Conservation (phyloP, 768 basidiomycete genomes). For the Boletus pseudo-olivaceus region DNA sequence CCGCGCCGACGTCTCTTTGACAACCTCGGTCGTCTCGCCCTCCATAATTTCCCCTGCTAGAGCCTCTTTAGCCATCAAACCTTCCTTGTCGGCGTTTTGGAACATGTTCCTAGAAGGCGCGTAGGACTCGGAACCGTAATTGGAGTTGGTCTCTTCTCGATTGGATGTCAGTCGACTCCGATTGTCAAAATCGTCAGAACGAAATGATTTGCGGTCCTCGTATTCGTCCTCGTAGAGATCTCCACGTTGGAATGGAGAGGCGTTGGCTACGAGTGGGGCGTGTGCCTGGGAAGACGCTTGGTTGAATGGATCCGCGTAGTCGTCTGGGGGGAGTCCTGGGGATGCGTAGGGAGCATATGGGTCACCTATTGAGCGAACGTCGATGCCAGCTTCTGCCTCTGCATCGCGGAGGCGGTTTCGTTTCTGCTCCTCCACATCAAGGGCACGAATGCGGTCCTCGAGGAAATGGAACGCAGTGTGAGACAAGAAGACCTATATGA, state of each 20-base stretch:
- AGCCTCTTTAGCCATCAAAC: constrained; percentile 73
- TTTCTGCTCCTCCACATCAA: constrained; percentile 84
- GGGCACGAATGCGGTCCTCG: constrained; percentile 80
- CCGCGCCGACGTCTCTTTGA: constrained; percentile 78
- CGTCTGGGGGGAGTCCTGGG: constrained; percentile 44
- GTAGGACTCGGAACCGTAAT: constrained; percentile 89
- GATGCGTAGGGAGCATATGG: constrained; percentile 76
- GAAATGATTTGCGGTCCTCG: constrained; percentile 69
- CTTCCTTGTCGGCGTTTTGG: constrained; percentile 74
- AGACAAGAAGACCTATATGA: constrained; percentile 76
- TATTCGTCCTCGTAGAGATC: constrained; percentile 77
- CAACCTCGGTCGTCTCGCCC: constrained; percentile 82
- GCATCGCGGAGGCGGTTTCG: constrained; percentile 74
- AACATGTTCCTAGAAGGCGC: constrained; percentile 97
- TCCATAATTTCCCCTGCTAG: constrained; percentile 83
- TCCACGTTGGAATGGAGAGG: constrained; percentile 76
- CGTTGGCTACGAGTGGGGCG: constrained; percentile 80
- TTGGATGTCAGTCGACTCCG: constrained; percentile 75
- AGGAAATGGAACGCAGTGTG: constrained; percentile 82
- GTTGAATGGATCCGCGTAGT: constrained; percentile 52
- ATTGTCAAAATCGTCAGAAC: constrained; percentile 76
- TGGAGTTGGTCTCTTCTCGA: constrained; percentile 73
- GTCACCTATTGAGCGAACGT: constrained; percentile 53
- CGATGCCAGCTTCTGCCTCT: constrained; percentile 67
- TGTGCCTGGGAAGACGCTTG: constrained; percentile 56